phyloP scores from a whole-genome alignment of 2,329 filamentous ascomycete genomes.

The Emergomyces orientalis region DNA sequence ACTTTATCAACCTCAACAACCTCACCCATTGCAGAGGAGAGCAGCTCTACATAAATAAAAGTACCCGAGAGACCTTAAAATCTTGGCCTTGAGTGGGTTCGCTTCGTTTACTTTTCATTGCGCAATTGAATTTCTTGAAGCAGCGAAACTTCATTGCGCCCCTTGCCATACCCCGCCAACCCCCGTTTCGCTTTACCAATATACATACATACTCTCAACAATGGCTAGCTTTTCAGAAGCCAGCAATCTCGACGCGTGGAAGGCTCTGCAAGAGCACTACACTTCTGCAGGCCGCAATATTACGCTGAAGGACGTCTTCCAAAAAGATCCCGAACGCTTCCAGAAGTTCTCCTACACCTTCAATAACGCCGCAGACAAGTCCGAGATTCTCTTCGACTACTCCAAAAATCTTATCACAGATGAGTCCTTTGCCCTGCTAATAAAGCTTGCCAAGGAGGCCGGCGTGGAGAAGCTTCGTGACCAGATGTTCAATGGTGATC shows the following conservation, averaged over 20 bases:
- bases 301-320: constrained; percentile 86
- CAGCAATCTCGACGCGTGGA: constrained; percentile 77
- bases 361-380: constrained; percentile 63
- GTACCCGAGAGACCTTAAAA: neutral
- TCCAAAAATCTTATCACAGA: constrained; percentile 97
- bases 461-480: constrained; percentile 87
- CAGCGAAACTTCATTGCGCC: neutral
- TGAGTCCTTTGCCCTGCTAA: constrained; percentile 76
- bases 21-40: neutral
- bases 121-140: constrained; percentile 33
- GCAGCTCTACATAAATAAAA: neutral
- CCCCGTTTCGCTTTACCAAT: neutral
- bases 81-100: neutral
- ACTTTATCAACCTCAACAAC: neutral
- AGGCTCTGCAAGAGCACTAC: constrained; percentile 83
- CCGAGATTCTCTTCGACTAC: constrained; percentile 94
- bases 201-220: constrained; percentile 16
- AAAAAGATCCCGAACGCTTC: constrained; percentile 80
- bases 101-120: neutral
- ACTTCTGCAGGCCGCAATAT: constrained; percentile 78
- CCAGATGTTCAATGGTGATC: constrained; percentile 93
- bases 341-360: constrained; percentile 83
- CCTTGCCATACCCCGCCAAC: neutral
- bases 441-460: constrained; percentile 86
- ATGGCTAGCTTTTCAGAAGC: constrained; percentile 48